Evolutionary conservation across 2,329 filamentous ascomycete species (phyloP), one percentile per base, ranked within the genome.

Genomic region (Plenodomus biglobosus): DNA sequence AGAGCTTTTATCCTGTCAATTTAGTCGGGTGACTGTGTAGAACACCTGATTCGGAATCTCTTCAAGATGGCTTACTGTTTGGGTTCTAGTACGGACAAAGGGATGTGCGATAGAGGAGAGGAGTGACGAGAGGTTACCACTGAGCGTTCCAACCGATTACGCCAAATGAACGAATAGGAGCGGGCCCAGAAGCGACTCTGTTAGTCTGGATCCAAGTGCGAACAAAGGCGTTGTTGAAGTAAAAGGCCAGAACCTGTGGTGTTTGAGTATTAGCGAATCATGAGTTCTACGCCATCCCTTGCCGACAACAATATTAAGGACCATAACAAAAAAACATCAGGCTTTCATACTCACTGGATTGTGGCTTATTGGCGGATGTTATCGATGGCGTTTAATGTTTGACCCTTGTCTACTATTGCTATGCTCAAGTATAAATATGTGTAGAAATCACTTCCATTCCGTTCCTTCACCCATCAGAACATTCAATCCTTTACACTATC

Each of bases 241-340:
- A 11, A 32, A 15, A 32, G 3, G 27, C n/a, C 13, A 15, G 27
- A 32, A 11, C 13, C 3, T 11, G 7, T 32, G 27, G 6, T 6
- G 6, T 32, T 32, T 32, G 27, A 15, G 27, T 6, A 15, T 32
- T 32, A 15, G 22, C 22, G 22, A 15, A 32, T 15, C 11, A 8
- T 32, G 27, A 7, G 11, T 3, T 15, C 15, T 15, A 11, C 7
- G 27, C 13, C 8, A 32, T 32, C 35, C 35, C 35, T 40, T 22
- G 38, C 32, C 10, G 44, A 51, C 51, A 53, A 59, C 52, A 60
- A 60, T 60, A 58, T 10, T 51, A 59, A 59, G 48, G 17, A 40
- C 42, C 50, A 55, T 52, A 58, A 56, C 55, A 54, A 8, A 52
- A 53, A 50, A 38, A 10, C 27, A 15, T 15, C 27, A 32, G 27